phyloP scores from a whole-genome alignment of 2,329 filamentous ascomycete genomes.

The Pezicula neosporulosa region DNA sequence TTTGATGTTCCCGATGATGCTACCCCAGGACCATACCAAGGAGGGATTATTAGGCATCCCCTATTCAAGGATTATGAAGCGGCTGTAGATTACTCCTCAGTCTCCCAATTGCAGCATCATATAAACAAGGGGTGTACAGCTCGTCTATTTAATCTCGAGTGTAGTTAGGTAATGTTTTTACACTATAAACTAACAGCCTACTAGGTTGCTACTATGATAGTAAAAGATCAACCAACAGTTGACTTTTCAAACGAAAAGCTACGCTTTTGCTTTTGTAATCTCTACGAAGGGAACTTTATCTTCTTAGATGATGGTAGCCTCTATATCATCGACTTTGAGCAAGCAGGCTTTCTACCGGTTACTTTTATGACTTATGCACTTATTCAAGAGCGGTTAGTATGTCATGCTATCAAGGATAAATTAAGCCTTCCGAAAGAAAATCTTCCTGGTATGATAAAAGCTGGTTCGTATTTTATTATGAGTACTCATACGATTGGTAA shows the following conservation, averaged over 20 bases:
- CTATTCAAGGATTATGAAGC: slow-evolving; percentile 10
- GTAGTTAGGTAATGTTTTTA: not conserved
- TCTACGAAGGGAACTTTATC: slow-evolving; percentile 10
- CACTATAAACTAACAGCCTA: not conserved
- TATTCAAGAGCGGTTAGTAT: too few species aligned
- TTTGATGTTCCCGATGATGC: slow-evolving; percentile 4
- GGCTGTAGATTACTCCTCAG: not conserved
- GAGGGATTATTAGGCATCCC: slow-evolving; percentile 10
- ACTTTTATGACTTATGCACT: slow-evolving; percentile 1
- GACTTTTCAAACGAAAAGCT: slow-evolving; percentile 6
- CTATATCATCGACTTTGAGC: slow-evolving; percentile 8
- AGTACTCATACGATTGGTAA: too few species aligned
- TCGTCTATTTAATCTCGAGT: not conserved
- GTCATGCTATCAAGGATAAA: too few species aligned
- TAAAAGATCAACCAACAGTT: not conserved
- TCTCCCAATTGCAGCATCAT: not conserved
- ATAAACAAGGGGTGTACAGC: not conserved
- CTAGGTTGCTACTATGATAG: not conserved
- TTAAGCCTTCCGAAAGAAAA: too few species aligned
- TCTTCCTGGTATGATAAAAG: too few species aligned
- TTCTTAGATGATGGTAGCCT: slow-evolving; percentile 1
- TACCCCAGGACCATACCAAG: slow-evolving; percentile 4
- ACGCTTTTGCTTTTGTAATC: slow-evolving; percentile 9
- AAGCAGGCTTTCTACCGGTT: slow-evolving; percentile 3
- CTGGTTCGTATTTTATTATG: too few species aligned